Evolutionary conservation across 768 basidiomycete genomes (phyloP).

Genomic region (Trametes punicea): DNA sequence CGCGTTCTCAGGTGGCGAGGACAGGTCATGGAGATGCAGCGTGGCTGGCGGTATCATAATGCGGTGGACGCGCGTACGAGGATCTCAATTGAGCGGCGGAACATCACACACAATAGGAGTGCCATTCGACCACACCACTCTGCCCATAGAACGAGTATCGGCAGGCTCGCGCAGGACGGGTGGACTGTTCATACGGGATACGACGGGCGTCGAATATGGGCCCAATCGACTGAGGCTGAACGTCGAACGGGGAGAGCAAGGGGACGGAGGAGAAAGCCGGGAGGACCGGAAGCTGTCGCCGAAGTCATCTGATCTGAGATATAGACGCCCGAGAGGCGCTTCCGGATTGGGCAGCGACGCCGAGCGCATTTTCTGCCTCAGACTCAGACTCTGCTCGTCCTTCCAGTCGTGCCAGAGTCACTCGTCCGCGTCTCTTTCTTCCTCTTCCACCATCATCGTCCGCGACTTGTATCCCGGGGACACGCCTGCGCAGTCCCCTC

Average conservation of each 20-base stretch:
- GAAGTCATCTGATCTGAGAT: conserved; percentile 15
- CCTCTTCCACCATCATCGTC: conserved; percentile 11
- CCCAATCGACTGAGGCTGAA: not conserved
- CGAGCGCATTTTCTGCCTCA: conserved; percentile 16
- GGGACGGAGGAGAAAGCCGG: conserved; percentile 17
- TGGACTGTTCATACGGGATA: not conserved
- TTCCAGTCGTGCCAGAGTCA: not conserved
- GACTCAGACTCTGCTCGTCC: too few species aligned
- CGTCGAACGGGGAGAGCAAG: not conserved
- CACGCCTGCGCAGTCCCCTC: conserved; percentile 24
- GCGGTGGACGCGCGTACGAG: conserved; percentile 6
- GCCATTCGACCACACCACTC: too few species aligned
- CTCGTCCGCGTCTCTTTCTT: not conserved
- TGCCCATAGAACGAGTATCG: too few species aligned
- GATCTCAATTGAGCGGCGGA: conserved; percentile 1
- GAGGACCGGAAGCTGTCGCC: conserved; percentile 1
- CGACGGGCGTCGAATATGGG: not conserved
- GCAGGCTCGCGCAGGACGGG: not conserved
- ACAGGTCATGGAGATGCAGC: conserved; percentile 5
- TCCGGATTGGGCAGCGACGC: not conserved
- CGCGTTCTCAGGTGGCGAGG: conserved; percentile 12
- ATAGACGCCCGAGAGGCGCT: conserved; percentile 2
- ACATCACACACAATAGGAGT: not conserved
- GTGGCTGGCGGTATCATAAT: not conserved
- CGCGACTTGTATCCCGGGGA: conserved; percentile 19